Conservation (phyloP, 1,284 basidiomycete genomes). For the Vanrija humicola region DNA sequence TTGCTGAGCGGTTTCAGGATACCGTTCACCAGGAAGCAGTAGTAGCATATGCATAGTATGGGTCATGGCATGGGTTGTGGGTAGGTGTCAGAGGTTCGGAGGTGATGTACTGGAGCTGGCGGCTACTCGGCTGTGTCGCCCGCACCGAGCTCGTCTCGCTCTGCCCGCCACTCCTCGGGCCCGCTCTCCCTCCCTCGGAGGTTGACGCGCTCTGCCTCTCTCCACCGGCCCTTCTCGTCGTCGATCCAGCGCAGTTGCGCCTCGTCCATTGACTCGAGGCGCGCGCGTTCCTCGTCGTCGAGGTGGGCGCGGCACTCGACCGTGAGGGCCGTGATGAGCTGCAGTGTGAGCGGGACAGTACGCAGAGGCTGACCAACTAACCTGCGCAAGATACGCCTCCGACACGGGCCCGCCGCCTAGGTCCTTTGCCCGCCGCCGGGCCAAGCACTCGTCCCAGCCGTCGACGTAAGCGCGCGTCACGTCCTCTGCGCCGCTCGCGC, state of each 20-base stretch:
- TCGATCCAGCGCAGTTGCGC: constrained; percentile 36
- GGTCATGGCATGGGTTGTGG: background rate
- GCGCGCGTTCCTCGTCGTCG: constrained; percentile 10
- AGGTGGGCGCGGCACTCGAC: constrained; percentile 13
- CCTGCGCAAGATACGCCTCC: constrained; percentile 36
- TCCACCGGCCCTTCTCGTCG: constrained; percentile 29
- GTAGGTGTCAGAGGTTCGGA: too few species aligned
- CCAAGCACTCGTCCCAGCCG: constrained; percentile 38
- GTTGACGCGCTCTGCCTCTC: constrained; percentile 28
- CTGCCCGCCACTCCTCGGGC: constrained; percentile 49
- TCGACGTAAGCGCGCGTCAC: constrained; percentile 50
- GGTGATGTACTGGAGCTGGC: too few species aligned
- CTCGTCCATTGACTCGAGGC: constrained; percentile 37
- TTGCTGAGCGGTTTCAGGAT: constrained; percentile 84
- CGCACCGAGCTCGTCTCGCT: constrained; percentile 45
- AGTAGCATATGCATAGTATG: background rate
- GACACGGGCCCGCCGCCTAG: constrained; percentile 25
- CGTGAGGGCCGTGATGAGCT: constrained; percentile 28
- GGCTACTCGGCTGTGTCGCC: background rate
- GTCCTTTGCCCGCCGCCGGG: constrained; percentile 8
- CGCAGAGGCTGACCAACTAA: constrained; percentile 17
- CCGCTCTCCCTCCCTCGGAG: constrained; percentile 47
- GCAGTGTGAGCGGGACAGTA: background rate
- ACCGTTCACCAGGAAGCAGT: constrained; percentile 59
- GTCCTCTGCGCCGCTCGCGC: constrained; percentile 48